A percentile compares a stretch with the other conserved stretches of the same genome.
These are phyloP conservation scores for Pseudopithomyces maydicus DNA, from an alignment of 2,329 filamentous ascomycete species.

Conservation along the genomic window DNA sequence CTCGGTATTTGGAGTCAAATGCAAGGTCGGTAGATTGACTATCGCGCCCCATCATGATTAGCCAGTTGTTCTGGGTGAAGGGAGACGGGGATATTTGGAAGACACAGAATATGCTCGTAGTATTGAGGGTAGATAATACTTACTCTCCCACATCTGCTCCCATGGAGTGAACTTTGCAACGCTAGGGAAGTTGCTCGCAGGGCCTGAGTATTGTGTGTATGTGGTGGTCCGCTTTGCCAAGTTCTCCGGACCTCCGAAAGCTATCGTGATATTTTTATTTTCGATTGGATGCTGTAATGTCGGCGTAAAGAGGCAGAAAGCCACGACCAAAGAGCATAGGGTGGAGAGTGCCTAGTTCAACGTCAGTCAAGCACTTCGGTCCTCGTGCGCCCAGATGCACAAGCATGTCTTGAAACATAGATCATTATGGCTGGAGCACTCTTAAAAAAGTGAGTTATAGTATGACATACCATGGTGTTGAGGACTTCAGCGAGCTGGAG, in stretches of 20 bases:
- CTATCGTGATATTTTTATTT: no score
- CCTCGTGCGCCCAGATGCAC: no score
- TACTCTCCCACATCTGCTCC: slow-evolving; percentile 14
- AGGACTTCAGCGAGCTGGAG: no score
- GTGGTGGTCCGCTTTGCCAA: not conserved
- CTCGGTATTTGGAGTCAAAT: slow-evolving; percentile 7
- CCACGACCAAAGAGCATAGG: not conserved
- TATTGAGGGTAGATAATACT: not conserved
- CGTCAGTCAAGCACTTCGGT: no score
- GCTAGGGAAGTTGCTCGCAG: slow-evolving; percentile 14
- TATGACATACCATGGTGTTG: no score
- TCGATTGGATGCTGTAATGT: not conserved
- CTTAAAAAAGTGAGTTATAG: no score
- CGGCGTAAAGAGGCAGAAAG: not conserved
- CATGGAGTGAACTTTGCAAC: slow-evolving; percentile 11
- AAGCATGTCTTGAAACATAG: no score
- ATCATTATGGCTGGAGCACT: no score
- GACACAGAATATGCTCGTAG: not conserved
- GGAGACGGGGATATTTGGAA: not conserved
- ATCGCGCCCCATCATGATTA: not conserved
- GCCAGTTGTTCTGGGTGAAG: not conserved
- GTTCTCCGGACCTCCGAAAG: not conserved
- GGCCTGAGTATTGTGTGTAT: slow-evolving; percentile 9
- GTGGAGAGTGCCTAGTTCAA: not conserved
- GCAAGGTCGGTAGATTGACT: slow-evolving; percentile 13